A percentile compares a stretch with the other conserved stretches of the same genome.
Evolutionary conservation across 495 filamentous ascomycete genomes (phyloP).

Genomic region (Pseudomonodictys pantanalensis): DNA sequence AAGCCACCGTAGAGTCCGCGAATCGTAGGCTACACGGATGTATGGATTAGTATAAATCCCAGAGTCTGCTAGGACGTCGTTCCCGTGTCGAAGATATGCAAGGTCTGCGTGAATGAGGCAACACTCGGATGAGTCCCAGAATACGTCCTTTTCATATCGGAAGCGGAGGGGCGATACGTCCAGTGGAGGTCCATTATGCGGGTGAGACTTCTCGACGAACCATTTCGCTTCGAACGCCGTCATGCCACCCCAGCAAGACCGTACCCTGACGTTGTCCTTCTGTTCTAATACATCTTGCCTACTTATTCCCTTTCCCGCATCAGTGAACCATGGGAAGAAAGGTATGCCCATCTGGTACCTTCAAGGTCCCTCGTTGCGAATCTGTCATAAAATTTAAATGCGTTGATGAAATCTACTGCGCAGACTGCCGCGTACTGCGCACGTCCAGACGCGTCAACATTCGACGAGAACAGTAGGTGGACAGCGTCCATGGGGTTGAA

Average conservation of each 20-base stretch:
- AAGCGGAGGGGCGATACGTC: constrained; percentile 54
- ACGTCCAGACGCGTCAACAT: constrained; percentile 53
- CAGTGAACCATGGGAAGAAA: constrained; percentile 70
- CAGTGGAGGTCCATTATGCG: not conserved
- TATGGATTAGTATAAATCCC: constrained; percentile 41
- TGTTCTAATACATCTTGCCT: constrained; percentile 59
- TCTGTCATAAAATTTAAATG: constrained; percentile 79
- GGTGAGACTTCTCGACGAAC: constrained; percentile 45
- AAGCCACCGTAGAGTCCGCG: constrained; percentile 26
- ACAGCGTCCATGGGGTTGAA: constrained; percentile 68
- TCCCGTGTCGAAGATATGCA: constrained; percentile 5
- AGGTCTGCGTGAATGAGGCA: constrained; percentile 49
- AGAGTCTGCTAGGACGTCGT: constrained; percentile 7
- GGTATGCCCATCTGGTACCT: constrained; percentile 67
- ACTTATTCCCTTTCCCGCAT: constrained; percentile 54
- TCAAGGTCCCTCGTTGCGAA: constrained; percentile 72
- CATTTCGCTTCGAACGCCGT: constrained; percentile 69
- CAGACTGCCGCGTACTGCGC: constrained; percentile 74
- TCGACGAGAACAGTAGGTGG: constrained; percentile 74
- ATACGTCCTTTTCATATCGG: constrained; percentile 60
- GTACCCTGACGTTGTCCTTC: constrained; percentile 66
- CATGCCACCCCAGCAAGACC: constrained; percentile 79
- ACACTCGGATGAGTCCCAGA: constrained; percentile 76
- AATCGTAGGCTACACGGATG: constrained; percentile 36
- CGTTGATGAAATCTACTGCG: constrained; percentile 71